These are phyloP conservation scores for Penicillium daleae DNA, from an alignment of 495 filamentous ascomycete genomes.

Conservation along the genomic window DNA sequence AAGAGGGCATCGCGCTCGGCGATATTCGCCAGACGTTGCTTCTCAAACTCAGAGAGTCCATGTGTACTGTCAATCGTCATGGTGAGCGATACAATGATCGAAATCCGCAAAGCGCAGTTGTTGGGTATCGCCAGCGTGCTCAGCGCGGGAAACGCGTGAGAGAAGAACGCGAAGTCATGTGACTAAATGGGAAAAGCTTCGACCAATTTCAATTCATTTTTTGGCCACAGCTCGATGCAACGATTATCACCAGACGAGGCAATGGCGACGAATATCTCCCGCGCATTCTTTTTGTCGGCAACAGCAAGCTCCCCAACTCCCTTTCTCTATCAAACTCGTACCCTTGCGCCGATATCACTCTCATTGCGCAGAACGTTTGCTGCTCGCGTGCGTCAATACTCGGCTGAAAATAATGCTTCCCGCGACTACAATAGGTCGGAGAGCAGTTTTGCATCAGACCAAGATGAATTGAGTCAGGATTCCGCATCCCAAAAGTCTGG, in stretches of 20 bases:
- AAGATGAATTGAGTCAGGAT: slow-evolving; percentile 8
- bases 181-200: slow-evolving; percentile 13
- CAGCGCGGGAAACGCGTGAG: slow-evolving; percentile 18
- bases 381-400: slow-evolving; percentile 20
- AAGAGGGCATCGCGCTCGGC: slow-evolving; percentile 73
- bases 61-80: slow-evolving; percentile 15
- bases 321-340: slow-evolving; percentile 75
- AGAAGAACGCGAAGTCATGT: slow-evolving; percentile 31
- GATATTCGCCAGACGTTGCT: slow-evolving; percentile 71
- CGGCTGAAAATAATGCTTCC: slow-evolving; percentile 4
- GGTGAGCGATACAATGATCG: background rate
- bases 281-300: slow-evolving; percentile 26
- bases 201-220: background rate
- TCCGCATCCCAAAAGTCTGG: background rate
- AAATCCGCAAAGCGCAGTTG: background rate
- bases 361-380: slow-evolving; percentile 17
- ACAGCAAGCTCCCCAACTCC: slow-evolving; percentile 47
- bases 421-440: background rate
- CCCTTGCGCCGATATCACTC: slow-evolving; percentile 42
- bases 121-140: background rate
- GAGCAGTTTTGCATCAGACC: background rate
- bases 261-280: slow-evolving; percentile 31
- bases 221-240: background rate
- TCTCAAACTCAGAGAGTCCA: slow-evolving; percentile 68
- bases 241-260: slow-evolving; percentile 1